Evolutionary conservation across 2,329 filamentous ascomycete species (phyloP).

Genomic region (Apiospora saccharicola): DNA sequence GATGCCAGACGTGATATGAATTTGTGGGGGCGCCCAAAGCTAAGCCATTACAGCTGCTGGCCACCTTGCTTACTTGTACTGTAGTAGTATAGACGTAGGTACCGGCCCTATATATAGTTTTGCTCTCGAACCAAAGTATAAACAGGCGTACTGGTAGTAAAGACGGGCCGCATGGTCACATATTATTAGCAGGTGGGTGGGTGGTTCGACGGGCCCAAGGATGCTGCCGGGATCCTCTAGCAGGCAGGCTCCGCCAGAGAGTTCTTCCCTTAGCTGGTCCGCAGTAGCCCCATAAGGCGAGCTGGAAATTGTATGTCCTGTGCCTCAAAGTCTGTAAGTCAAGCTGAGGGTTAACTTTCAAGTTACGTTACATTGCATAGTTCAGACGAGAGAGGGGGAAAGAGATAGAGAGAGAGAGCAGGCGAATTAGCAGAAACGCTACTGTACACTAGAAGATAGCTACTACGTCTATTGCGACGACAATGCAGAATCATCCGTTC

Average conservation of each 20-base stretch:
- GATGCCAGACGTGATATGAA: background rate
- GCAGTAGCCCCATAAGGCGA: background rate
- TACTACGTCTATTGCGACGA: conserved; percentile 13
- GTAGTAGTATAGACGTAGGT: background rate
- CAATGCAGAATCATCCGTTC: background rate
- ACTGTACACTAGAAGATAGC: conserved; percentile 2
- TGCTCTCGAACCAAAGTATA: background rate
- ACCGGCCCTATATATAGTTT: background rate
- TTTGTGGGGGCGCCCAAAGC: background rate
- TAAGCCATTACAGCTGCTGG: background rate
- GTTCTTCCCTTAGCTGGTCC: background rate
- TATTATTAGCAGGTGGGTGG: background rate
- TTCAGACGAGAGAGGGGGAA: background rate
- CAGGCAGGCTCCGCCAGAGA: background rate
- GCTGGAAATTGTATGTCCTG: background rate
- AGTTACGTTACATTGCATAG: conserved; percentile 13
- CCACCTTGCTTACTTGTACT: background rate
- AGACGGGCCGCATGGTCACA: background rate
- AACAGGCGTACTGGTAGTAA: background rate
- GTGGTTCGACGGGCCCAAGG: background rate
- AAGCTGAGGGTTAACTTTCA: background rate
- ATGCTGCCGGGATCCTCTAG: background rate
- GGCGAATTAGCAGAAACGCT: background rate
- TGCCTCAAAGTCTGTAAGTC: background rate
- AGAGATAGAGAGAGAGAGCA: background rate